phyloP scores from a whole-genome alignment of 805 yeast species.

The Candida mattraensis region DNA sequence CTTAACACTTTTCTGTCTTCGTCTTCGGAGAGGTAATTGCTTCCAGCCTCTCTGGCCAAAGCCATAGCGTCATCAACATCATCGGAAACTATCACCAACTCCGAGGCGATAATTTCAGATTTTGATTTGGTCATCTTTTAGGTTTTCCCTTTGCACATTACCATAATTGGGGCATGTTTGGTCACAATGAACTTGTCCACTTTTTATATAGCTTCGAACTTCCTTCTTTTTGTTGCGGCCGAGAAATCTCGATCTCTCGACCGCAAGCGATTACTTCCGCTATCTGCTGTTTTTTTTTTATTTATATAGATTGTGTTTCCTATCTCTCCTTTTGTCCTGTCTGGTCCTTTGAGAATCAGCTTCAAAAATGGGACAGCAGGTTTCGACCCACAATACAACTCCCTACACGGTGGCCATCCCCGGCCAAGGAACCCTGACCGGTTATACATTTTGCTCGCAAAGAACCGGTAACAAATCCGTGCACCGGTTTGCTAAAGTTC shows the following conservation, averaged over 20 bases:
- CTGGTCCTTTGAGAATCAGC: too few relatives aligned
- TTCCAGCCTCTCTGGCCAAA: conserved; percentile 15
- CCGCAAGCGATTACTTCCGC: too few relatives aligned
- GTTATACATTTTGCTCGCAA: conserved; percentile 23
- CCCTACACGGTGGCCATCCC: conserved; percentile 22
- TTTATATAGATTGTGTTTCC: too few relatives aligned
- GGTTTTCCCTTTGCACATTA: too few relatives aligned
- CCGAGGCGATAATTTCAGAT: too few relatives aligned
- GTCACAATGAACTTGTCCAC: too few relatives aligned
- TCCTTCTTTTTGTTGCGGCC: too few relatives aligned
- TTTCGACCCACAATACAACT: conserved; percentile 24
- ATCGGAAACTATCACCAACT: conserved; percentile 9
- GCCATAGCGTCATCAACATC: conserved; percentile 15
- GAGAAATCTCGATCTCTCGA: too few relatives aligned
- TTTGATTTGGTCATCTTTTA: conserved; percentile 5
- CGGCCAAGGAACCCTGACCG: conserved; percentile 32
- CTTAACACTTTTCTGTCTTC: conserved; percentile 17
- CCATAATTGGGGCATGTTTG: too few relatives aligned
- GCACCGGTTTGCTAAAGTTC: conserved; percentile 33
- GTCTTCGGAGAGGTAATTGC: conserved; percentile 9
- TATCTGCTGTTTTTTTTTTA: not conserved
- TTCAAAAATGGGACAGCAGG: conserved; percentile 23
- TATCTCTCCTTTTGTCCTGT: not conserved
- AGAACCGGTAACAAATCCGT: conserved; percentile 21
- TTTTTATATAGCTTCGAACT: too few relatives aligned